Percentiles rank a stretch among this genome's conserved stretches.
phyloP scores from a whole-genome alignment of 1,284 basidiomycete species.

The Irpex sp. region DNA sequence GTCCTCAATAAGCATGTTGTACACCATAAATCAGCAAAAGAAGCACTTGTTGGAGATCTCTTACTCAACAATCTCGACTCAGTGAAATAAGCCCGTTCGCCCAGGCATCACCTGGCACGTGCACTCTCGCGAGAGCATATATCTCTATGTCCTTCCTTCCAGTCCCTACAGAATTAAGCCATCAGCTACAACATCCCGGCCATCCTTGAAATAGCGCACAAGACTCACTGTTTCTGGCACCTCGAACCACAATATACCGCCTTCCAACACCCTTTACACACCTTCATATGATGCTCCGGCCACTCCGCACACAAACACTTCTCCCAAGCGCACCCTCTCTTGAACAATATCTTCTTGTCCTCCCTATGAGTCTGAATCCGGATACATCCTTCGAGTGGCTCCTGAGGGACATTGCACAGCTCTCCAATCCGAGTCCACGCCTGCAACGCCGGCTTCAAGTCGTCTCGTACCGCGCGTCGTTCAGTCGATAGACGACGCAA shows the following conservation, averaged over 20 bases:
- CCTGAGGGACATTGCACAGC: background rate
- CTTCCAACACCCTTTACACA: background rate
- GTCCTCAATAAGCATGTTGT: no score
- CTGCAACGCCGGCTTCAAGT: background rate
- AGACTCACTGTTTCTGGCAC: background rate
- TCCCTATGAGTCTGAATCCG: no score
- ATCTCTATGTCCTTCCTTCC: background rate
- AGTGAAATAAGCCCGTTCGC: no score
- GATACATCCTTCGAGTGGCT: no score
- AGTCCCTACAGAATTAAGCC: background rate
- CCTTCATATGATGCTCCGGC: background rate
- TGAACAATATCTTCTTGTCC: background rate
- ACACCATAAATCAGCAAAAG: no score
- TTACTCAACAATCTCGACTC: no score
- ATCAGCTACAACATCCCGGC: background rate
- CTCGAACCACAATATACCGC: background rate
- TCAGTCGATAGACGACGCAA: background rate
- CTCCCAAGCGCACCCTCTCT: background rate
- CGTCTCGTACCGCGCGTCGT: background rate
- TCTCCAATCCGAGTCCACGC: background rate
- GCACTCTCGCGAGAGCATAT: no score
- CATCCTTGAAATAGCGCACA: background rate
- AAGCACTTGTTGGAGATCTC: no score
- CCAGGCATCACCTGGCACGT: no score
- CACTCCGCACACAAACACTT: background rate